A percentile compares a stretch with the other conserved stretches of the same genome.
Evolutionary conservation across 768 basidiomycete genomes (phyloP).

Genomic region (Auricularia sp.): DNA sequence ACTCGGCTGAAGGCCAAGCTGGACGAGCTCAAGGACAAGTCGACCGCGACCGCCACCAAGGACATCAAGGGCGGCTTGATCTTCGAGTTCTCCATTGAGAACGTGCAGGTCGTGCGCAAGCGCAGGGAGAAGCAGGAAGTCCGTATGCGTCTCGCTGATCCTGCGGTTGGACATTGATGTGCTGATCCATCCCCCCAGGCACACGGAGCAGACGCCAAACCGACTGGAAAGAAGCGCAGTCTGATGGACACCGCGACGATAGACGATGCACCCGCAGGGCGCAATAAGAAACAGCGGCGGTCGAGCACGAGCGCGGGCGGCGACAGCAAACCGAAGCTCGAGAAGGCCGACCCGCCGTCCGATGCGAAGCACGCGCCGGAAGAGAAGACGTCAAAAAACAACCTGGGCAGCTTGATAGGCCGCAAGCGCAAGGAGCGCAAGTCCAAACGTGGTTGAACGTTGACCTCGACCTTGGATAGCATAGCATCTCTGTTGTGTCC

Average conservation of each 20-base stretch:
- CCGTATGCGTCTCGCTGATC: neutral
- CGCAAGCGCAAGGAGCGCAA: slow-evolving; percentile 5
- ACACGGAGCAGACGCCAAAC: no score
- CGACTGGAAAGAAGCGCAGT: neutral
- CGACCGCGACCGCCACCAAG: slow-evolving; percentile 29
- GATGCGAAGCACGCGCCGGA: neutral
- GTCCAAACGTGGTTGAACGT: neutral
- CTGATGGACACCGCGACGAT: slow-evolving; percentile 1
- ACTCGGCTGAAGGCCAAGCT: slow-evolving; percentile 53
- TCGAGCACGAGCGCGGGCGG: neutral
- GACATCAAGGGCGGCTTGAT: slow-evolving; percentile 48
- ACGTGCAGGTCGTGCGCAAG: slow-evolving; percentile 78
- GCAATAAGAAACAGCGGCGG: neutral
- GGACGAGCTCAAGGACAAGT: slow-evolving; percentile 18
- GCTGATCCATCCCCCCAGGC: neutral
- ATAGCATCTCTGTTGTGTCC: no score
- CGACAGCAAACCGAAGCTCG: neutral
- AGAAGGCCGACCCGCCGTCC: neutral
- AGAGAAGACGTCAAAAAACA: neutral
- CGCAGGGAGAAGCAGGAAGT: slow-evolving; percentile 45
- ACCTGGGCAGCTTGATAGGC: slow-evolving; percentile 6
- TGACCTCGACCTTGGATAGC: no score
- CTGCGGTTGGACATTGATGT: neutral
- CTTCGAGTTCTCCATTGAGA: slow-evolving; percentile 96
- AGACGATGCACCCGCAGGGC: neutral